A percentile compares a stretch with the other conserved stretches of the same genome.
Conservation (phyloP, 2,329 filamentous ascomycete genomes). For the Scedosporium boydii region DNA sequence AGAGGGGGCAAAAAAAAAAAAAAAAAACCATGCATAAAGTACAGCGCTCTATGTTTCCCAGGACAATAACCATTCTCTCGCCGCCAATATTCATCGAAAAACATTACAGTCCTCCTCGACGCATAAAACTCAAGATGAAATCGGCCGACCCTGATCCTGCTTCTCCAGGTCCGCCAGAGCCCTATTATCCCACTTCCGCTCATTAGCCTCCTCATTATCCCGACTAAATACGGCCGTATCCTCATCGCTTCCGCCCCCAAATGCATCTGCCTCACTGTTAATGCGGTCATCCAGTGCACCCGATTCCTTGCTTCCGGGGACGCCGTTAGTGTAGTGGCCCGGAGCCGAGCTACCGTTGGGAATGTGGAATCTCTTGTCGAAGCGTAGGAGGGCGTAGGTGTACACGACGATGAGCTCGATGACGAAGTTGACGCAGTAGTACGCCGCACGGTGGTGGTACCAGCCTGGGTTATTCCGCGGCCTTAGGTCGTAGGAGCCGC, state of each 20-base stretch:
- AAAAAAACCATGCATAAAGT: background rate
- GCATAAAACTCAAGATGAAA: background rate
- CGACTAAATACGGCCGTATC: background rate
- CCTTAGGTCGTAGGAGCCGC: constrained; percentile 42
- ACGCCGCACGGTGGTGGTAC: constrained; percentile 62
- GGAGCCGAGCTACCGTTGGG: constrained; percentile 58
- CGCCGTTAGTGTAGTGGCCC: constrained; percentile 19
- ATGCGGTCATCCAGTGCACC: background rate
- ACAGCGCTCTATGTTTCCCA: background rate
- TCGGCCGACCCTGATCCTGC: background rate
- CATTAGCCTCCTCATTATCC: background rate
- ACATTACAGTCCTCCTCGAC: background rate
- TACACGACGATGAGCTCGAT: constrained; percentile 64
- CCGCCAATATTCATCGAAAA: background rate
- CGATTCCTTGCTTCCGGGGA: background rate
- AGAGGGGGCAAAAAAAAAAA: no score
- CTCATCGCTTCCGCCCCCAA: background rate
- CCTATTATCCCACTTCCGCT: background rate
- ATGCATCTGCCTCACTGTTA: constrained; percentile 4
- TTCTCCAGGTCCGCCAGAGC: constrained; percentile 2
- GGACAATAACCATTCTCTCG: background rate
- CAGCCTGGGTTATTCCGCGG: constrained; percentile 48
- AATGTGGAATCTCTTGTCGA: constrained; percentile 68
- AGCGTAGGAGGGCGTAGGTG: constrained; percentile 55
- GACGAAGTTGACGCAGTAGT: constrained; percentile 71